Evolutionary conservation across 2,329 filamentous ascomycete species (phyloP).

Genomic region (Blastomyces emzantsi): DNA sequence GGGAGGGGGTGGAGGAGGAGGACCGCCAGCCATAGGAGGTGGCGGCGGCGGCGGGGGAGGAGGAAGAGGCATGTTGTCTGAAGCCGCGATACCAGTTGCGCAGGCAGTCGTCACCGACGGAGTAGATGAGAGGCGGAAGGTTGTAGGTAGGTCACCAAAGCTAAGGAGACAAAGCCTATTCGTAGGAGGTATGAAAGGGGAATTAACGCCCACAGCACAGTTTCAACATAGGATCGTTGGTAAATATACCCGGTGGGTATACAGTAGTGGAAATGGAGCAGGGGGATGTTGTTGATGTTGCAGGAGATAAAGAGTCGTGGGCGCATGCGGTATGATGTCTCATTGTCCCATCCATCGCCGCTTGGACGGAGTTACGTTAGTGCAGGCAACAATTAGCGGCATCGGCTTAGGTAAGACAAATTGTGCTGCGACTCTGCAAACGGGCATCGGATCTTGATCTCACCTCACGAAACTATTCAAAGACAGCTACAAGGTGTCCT

Average conservation of each 20-base stretch:
- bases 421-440: background rate
- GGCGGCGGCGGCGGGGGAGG: slow-evolving; percentile 63
- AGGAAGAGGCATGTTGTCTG: slow-evolving; percentile 39
- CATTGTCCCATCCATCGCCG: background rate
- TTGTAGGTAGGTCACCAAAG: background rate
- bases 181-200: background rate
- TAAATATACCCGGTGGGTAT: background rate
- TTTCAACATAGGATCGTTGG: background rate
- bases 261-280: background rate
- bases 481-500: background rate
- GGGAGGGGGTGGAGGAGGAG: slow-evolving; percentile 54
- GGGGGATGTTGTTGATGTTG: no score
- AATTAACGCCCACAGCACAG: background rate
- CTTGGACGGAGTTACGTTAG: background rate
- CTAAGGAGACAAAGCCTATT: background rate
- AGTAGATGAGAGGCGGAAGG: background rate
- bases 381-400: background rate
- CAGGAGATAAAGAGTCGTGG: background rate
- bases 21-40: slow-evolving; percentile 47
- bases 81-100: slow-evolving; percentile 4
- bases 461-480: no score
- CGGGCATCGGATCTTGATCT: no score
- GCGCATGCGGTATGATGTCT: background rate
- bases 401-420: background rate
- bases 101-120: slow-evolving; percentile 6